phyloP scores from a whole-genome alignment of 352 stramenopile genomes.

The Pelagophyceae sp. region DNA sequence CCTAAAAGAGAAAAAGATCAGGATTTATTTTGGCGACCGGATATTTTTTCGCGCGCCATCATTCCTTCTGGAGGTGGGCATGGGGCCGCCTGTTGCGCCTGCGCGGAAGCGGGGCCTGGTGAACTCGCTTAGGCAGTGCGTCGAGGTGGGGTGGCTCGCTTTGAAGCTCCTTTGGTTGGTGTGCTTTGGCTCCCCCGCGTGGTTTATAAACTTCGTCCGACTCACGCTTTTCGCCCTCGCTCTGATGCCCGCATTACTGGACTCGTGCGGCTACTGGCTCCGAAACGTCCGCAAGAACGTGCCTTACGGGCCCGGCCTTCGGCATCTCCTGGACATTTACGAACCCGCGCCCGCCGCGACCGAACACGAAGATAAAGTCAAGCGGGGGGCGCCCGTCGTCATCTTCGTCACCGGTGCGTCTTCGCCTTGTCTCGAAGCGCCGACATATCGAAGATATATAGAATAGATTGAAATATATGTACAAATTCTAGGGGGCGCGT shows the following conservation, averaged over 20 bases:
- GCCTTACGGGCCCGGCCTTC: constrained; percentile 57
- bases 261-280: constrained; percentile 49
- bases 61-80: no score
- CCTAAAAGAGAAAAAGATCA: no score
- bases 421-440: no score
- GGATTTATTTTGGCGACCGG: no score
- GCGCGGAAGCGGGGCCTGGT: no score
- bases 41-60: no score
- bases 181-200: constrained; percentile 55
- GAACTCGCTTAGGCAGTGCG: no score
- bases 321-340: constrained; percentile 74
- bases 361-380: constrained; percentile 23
- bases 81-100: no score
- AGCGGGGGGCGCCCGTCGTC: constrained; percentile 51
- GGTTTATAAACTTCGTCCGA: constrained; percentile 56
- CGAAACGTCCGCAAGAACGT: constrained; percentile 63
- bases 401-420: constrained; percentile 79
- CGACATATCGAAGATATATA: constrained; percentile 80
- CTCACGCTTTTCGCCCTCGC: constrained; percentile 56
- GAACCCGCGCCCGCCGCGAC: constrained; percentile 29
- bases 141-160: not conserved
- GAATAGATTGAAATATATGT: not conserved
- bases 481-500: constrained; percentile 46
- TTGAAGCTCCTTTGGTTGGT: constrained; percentile 9
- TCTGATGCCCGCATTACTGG: constrained; percentile 48